Evolutionary conservation across 441 rosid genomes (phyloP).

Genomic region (Francoa sonchifolia): DNA sequence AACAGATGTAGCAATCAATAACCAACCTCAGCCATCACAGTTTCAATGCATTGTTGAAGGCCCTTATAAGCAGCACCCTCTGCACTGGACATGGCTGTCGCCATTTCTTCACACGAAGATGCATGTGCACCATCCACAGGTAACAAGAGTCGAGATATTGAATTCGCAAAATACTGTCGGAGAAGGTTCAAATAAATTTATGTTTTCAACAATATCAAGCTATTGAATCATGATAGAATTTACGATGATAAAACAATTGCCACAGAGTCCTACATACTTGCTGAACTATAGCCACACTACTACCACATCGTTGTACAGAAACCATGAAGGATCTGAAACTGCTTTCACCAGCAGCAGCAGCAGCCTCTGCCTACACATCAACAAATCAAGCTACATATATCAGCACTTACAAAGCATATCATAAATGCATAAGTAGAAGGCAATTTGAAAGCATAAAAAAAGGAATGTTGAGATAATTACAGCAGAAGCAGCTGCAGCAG

Average conservation of each 20-base stretch:
- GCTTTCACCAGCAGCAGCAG: slow-evolving; percentile 99
- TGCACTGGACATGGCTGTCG: slow-evolving; percentile 90
- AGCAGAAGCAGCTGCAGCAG: slow-evolving; percentile 99
- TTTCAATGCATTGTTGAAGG: slow-evolving; percentile 97
- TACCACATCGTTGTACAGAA: slow-evolving; percentile 93
- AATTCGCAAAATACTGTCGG: slow-evolving; percentile 86
- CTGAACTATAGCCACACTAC: slow-evolving; percentile 97
- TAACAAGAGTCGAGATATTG: slow-evolving; percentile 86
- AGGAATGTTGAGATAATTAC: slow-evolving; percentile 37
- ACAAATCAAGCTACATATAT: slow-evolving; percentile 10
- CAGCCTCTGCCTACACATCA: slow-evolving; percentile 87
- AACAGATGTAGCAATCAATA: slow-evolving; percentile 13
- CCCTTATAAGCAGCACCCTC: slow-evolving; percentile 98
- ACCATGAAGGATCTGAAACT: slow-evolving; percentile 99
- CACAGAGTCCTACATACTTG: slow-evolving; percentile 46
- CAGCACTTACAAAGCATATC: too few species aligned
- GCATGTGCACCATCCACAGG: slow-evolving; percentile 99
- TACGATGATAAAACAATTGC: slow-evolving; percentile 7
- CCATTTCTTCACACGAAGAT: slow-evolving; percentile 99
- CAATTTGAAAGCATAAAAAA: slow-evolving; percentile 12
- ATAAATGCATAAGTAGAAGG: background rate
- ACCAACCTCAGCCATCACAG: slow-evolving; percentile 97
- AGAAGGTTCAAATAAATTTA: slow-evolving; percentile 13
- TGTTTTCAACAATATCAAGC: slow-evolving; percentile 2
- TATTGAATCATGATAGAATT: slow-evolving; percentile 8